Percentiles rank a stretch among this genome's conserved stretches.
Evolutionary conservation across 2,329 filamentous ascomycete genomes (phyloP).

Genomic region (Huntiella moniliformis): DNA sequence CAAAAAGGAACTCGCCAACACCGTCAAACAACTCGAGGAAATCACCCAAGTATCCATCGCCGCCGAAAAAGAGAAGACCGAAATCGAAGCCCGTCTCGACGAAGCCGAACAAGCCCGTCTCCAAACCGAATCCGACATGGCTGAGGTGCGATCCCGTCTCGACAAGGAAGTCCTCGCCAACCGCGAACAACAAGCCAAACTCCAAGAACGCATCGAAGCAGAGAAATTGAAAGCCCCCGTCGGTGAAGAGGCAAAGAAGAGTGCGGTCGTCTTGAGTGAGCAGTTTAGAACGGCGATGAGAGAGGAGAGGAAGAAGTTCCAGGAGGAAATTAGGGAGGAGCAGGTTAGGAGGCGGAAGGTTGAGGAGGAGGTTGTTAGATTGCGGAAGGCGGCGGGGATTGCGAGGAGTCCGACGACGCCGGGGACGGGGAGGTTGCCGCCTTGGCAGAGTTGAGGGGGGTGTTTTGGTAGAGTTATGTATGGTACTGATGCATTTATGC

Average conservation of each 20-base stretch:
- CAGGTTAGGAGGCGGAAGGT: slow-evolving; percentile 27
- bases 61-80: slow-evolving; percentile 31
- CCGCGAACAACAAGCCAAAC: slow-evolving; percentile 20
- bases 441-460: too few species aligned
- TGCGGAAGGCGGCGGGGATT: slow-evolving; percentile 20
- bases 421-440: not conserved
- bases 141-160: slow-evolving; percentile 20
- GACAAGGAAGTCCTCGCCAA: slow-evolving; percentile 24
- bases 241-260: slow-evolving; percentile 20
- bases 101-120: slow-evolving; percentile 20
- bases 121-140: slow-evolving; percentile 23
- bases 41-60: slow-evolving; percentile 33
- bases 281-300: slow-evolving; percentile 37
- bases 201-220: slow-evolving; percentile 33
- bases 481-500: too few species aligned
- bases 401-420: slow-evolving; percentile 25
- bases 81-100: slow-evolving; percentile 25
- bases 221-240: slow-evolving; percentile 26
- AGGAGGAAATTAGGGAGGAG: slow-evolving; percentile 35
- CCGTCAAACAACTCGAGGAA: slow-evolving; percentile 33
- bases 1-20: slow-evolving; percentile 30
- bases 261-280: slow-evolving; percentile 35
- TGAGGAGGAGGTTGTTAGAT: slow-evolving; percentile 32
- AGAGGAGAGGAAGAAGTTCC: slow-evolving; percentile 37
- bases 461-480: too few species aligned